Percentiles rank a stretch among this genome's conserved stretches.
Evolutionary conservation across 2,329 filamentous ascomycete genomes (phyloP).

Genomic region (Diaporthe sp.): DNA sequence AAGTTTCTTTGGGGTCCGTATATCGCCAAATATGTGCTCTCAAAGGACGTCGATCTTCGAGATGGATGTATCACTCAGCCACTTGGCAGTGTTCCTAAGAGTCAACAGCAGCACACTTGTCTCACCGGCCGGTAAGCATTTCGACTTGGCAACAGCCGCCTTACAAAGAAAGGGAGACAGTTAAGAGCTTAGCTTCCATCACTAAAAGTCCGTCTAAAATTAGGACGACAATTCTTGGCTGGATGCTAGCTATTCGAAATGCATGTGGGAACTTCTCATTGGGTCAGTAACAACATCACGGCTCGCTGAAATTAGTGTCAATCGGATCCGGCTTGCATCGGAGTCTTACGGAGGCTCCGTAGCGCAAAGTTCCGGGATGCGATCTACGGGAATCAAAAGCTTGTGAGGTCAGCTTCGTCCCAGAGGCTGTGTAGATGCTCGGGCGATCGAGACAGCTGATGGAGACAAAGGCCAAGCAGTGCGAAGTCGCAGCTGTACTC

Average conservation of each 20-base stretch:
- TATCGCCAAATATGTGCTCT: not conserved
- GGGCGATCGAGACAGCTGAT: constrained; percentile 9
- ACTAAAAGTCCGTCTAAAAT: not conserved
- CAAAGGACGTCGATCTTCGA: not conserved
- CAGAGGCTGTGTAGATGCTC: constrained; percentile 12
- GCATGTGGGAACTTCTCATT: not conserved
- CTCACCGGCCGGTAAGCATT: constrained; percentile 3
- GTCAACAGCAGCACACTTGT: constrained; percentile 7
- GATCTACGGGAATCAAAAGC: not conserved
- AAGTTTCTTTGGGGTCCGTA: not conserved
- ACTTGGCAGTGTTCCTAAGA: not conserved
- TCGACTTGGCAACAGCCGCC: constrained; percentile 8
- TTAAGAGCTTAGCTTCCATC: not conserved
- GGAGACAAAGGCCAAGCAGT: not conserved
- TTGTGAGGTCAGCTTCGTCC: constrained; percentile 1
- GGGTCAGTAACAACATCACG: not conserved
- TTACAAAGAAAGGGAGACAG: constrained; percentile 18
- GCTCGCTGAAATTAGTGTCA: not conserved
- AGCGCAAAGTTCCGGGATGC: not conserved
- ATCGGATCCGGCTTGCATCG: not conserved
- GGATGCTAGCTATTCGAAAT: not conserved
- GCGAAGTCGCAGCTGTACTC: not conserved
- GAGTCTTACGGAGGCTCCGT: not conserved
- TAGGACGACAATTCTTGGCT: not conserved
- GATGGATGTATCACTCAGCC: constrained; percentile 16